Evolutionary conservation across 1,284 basidiomycete species (phyloP), one percentile per base, ranked within the genome.

Genomic region (Ustilago shanxiensis): DNA sequence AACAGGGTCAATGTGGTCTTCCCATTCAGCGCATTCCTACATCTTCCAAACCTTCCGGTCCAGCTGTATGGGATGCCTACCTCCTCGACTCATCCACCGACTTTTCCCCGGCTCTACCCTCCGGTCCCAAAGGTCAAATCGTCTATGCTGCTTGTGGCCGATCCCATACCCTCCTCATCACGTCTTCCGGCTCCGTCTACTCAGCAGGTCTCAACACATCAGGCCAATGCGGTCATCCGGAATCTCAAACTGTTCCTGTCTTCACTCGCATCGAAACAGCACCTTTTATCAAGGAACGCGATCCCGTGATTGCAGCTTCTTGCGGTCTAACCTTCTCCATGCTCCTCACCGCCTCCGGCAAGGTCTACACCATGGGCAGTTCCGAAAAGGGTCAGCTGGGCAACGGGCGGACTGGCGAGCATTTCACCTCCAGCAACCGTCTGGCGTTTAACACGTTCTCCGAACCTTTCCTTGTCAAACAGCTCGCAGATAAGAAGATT

Each of bases 301-400:
- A 93, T 79, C 89, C 89, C 53, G 90, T 92, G 61, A 86, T 92
- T 45, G 89, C 92, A 83, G 94, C 91, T 9, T 90, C 91, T 10
- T 93, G 93, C 1, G 95, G 95, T 0, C 88, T 93, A 66, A 92
- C 90, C 0, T 97, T 95, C 87, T 93, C 93, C 1, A 86, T 95
- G 18, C 90, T 95, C 60, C 89, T 96, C 63, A 93, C 93, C 3
- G 90, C 90, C 62, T 89, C 89, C 26, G 95, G 95, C 22, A 92
- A 91, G 89, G 62, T 97, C 2, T 98, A 93, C 83, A 90, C 94
- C 0, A 91, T 94, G 75, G 95, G 95, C 37, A 95, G 93, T 61
- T 93, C 91, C n/a, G 94, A 97, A 86, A 91, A 93, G 77, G 95
- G 95, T 1, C 94, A 97, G 79, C 89, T 98, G 0, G 95, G 95